Conservation (phyloP, 192 early-diverging fungal genomes). For the Diversispora epigaea region DNA sequence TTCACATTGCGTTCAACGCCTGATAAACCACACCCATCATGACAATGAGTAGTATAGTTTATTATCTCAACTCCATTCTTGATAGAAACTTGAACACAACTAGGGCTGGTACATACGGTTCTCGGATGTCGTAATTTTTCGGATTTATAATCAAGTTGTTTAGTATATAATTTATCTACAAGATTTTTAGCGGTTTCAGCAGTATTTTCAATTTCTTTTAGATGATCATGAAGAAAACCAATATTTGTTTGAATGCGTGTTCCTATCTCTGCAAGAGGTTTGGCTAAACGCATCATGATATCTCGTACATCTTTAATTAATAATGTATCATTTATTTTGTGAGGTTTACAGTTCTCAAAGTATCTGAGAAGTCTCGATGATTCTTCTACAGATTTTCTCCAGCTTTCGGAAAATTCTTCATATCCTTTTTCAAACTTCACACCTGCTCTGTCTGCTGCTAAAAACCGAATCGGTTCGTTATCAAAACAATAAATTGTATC, state of each 20-base stretch:
- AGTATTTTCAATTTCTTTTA: constrained; percentile 31
- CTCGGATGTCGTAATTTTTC: constrained; percentile 23
- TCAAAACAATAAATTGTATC: constrained; percentile 37
- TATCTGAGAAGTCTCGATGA: constrained; percentile 30
- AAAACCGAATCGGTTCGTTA: constrained; percentile 38
- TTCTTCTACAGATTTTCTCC: constrained; percentile 35
- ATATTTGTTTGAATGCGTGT: constrained; percentile 31
- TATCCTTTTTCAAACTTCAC: constrained; percentile 19
- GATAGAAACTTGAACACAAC: not conserved
- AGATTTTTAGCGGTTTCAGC: constrained; percentile 28
- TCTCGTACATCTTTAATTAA: constrained; percentile 34
- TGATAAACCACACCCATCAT: constrained; percentile 24
- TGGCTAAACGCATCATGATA: constrained; percentile 23
- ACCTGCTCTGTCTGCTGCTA: constrained; percentile 32
- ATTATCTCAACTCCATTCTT: not conserved
- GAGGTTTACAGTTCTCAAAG: constrained; percentile 22
- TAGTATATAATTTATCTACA: constrained; percentile 22
- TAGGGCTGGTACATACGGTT: constrained; percentile 32
- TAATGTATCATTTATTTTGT: constrained; percentile 36
- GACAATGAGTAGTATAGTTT: constrained; percentile 36
- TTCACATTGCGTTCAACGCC: constrained; percentile 27
- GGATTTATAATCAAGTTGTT: constrained; percentile 30
- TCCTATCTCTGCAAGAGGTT: constrained; percentile 33
- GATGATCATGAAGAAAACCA: constrained; percentile 10
- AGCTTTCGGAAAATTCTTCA: constrained; percentile 34